Evolutionary conservation across 192 early-diverging fungal species (phyloP).

Genomic region (Rhizophagus clarus): DNA sequence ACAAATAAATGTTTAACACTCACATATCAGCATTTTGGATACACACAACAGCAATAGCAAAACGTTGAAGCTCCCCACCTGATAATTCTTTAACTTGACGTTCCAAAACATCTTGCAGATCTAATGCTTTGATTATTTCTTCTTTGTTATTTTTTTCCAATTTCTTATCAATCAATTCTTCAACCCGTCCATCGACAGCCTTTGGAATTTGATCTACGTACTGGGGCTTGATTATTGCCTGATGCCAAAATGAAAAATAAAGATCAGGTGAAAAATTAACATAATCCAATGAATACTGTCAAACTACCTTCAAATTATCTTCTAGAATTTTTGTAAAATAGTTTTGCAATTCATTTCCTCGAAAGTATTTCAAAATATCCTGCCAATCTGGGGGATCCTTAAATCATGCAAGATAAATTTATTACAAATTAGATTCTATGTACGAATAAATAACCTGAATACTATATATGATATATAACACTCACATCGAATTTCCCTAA

Average conservation of each 20-base stretch:
- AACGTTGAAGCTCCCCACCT: constrained; percentile 97
- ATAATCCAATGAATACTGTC: not conserved
- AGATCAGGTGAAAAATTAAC: too few relatives aligned
- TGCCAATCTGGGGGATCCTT: constrained; percentile 89
- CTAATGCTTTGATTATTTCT: constrained; percentile 72
- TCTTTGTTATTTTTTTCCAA: constrained; percentile 72
- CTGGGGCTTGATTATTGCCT: constrained; percentile 94
- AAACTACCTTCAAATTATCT: constrained; percentile 80
- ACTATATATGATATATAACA: constrained; percentile 28
- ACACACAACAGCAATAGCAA: constrained; percentile 86
- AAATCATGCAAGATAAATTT: not conserved
- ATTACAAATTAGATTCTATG: not conserved
- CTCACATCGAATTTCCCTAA: constrained; percentile 73
- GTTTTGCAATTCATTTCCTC: constrained; percentile 97
- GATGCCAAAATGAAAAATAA: not conserved
- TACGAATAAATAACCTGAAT: not conserved
- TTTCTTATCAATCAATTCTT: constrained; percentile 71
- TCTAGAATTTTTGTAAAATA: constrained; percentile 98
- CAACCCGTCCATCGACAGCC: constrained; percentile 79
- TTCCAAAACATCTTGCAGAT: constrained; percentile 79
- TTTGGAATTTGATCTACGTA: constrained; percentile 91
- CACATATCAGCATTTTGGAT: constrained; percentile 89
- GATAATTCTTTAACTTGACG: constrained; percentile 87
- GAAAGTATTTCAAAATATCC: constrained; percentile 94
- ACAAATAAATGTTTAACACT: constrained; percentile 27